Evolutionary conservation across 495 filamentous ascomycete species (phyloP).

Genomic region (Penicillium lividum): DNA sequence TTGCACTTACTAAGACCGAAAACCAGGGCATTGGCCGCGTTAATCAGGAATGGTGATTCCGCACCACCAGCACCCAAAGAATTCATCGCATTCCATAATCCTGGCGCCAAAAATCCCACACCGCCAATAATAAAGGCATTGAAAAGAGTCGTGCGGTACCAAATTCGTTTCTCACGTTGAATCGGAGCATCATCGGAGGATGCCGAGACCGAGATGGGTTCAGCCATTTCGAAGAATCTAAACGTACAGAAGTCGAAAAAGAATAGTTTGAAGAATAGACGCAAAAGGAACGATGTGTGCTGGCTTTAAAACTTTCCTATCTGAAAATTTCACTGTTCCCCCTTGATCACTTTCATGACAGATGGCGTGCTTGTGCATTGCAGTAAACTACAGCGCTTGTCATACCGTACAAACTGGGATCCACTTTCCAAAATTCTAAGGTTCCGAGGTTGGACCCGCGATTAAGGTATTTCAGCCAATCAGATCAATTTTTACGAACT

Average conservation of each 20-base stretch:
- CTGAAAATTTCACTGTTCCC: neutral
- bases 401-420: neutral
- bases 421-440: neutral
- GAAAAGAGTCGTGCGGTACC: slow-evolving; percentile 62
- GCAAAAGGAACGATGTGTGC: neutral
- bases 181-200: slow-evolving; percentile 11
- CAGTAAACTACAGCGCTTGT: neutral
- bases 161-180: slow-evolving; percentile 31
- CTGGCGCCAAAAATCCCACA: slow-evolving; percentile 40
- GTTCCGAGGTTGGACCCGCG: neutral
- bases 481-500: slow-evolving; percentile 1
- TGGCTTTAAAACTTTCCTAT: neutral
- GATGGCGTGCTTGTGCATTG: slow-evolving; percentile 7
- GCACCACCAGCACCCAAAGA: slow-evolving; percentile 66
- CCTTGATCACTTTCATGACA: neutral
- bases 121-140: slow-evolving; percentile 51
- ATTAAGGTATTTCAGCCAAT: neutral
- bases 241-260: neutral
- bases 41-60: slow-evolving; percentile 58
- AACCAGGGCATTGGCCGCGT: slow-evolving; percentile 64
- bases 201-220: slow-evolving; percentile 15
- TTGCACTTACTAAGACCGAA: slow-evolving; percentile 44
- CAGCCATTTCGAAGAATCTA: slow-evolving; percentile 10
- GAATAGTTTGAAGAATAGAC: neutral
- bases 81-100: slow-evolving; percentile 61